Percentiles rank a stretch among this genome's conserved stretches.
These are phyloP conservation scores for Microbotryomycetes sp. DNA, from an alignment of 1,284 basidiomycete genomes.

Conservation along the genomic window DNA sequence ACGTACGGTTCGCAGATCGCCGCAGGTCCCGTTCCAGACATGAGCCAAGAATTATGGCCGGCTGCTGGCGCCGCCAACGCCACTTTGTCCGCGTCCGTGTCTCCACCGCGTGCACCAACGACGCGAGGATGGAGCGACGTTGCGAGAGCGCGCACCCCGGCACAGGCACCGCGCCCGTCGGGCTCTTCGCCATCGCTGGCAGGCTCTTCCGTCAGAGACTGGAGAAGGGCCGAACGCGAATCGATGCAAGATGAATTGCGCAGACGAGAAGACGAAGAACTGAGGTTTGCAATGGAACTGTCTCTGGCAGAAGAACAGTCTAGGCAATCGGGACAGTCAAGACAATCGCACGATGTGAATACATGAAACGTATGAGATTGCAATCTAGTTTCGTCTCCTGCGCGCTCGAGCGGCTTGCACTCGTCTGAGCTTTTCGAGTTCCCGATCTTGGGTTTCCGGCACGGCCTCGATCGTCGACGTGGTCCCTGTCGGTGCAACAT, in stretches of 20 bases:
- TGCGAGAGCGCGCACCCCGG: background rate
- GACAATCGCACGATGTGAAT: too few relatives aligned
- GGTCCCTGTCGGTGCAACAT: background rate
- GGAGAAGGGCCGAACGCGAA: background rate
- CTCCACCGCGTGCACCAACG: background rate
- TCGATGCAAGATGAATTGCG: constrained; percentile 1
- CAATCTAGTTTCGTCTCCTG: background rate
- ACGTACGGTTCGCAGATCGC: constrained; percentile 15
- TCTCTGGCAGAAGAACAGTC: constrained; percentile 28
- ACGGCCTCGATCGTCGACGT: background rate
- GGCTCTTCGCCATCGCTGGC: constrained; percentile 1
- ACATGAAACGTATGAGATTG: too few relatives aligned
- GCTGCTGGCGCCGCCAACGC: background rate
- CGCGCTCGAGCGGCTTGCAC: background rate
- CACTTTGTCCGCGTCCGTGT: background rate
- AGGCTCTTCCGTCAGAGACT: background rate
- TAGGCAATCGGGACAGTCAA: too few relatives aligned
- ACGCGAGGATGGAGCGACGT: constrained; percentile 23
- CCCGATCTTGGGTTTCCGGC: background rate
- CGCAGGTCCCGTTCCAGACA: constrained; percentile 10
- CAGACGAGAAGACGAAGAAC: constrained; percentile 29
- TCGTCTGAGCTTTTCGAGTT: background rate
- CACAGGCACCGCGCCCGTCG: background rate
- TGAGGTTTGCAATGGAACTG: constrained; percentile 32
- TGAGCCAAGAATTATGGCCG: constrained; percentile 24